These are phyloP conservation scores for Trametes cubensis DNA, from an alignment of 768 basidiomycete species.

Conservation along the genomic window DNA sequence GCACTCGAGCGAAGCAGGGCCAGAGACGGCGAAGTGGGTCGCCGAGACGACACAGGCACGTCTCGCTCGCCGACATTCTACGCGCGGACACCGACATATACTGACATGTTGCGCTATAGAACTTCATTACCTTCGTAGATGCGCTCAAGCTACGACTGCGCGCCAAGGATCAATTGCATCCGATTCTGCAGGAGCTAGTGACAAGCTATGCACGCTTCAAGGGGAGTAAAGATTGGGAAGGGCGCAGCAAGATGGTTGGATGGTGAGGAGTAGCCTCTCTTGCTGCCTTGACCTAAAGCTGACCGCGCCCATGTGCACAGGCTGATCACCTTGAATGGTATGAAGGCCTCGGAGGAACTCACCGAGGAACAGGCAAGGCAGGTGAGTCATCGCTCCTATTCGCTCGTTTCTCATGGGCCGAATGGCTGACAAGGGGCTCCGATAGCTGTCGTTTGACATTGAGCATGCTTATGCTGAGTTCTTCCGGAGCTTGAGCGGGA, in stretches of 20 bases:
- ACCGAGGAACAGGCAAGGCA: constrained; percentile 94
- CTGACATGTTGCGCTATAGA: constrained; percentile 46
- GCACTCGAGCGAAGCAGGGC: constrained; percentile 89
- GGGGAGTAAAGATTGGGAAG: constrained; percentile 95
- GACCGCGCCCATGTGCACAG: constrained; percentile 41
- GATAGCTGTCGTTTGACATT: constrained; percentile 90
- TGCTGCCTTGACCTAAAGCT: not conserved
- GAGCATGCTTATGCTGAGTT: constrained; percentile 96
- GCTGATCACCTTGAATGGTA: constrained; percentile 94
- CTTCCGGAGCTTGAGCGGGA: constrained; percentile 70
- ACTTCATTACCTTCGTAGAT: constrained; percentile 99
- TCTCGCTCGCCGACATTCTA: not conserved
- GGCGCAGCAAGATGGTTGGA: constrained; percentile 87
- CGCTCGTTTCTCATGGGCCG: not conserved
- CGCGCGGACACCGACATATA: not conserved
- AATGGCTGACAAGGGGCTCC: not conserved
- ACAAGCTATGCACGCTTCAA: constrained; percentile 94
- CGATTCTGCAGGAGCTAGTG: constrained; percentile 93
- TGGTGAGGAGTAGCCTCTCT: constrained; percentile 59
- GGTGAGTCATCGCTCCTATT: constrained; percentile 43
- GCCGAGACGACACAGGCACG: constrained; percentile 94
- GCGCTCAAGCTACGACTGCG: constrained; percentile 88
- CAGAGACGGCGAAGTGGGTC: constrained; percentile 95
- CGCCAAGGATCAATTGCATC: constrained; percentile 97
- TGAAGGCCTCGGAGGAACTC: constrained; percentile 97